These are phyloP conservation scores for Selenicereus undatus DNA, from an alignment of 148 eudicot species.

Conservation along the genomic window DNA sequence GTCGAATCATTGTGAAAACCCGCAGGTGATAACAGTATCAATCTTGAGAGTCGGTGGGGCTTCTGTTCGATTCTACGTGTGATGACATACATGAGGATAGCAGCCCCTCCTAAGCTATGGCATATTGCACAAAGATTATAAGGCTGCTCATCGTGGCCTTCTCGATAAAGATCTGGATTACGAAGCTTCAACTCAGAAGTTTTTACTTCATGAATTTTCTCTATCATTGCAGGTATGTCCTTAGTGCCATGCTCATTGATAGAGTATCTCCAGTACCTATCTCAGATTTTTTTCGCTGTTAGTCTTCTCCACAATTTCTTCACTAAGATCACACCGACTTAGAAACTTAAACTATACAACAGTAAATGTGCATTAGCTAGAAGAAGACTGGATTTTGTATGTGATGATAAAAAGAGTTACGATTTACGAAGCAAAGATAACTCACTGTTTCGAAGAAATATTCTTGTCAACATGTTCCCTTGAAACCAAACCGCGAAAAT, in stretches of 20 bases:
- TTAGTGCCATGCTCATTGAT: conserved; percentile 91
- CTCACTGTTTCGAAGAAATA: conserved; percentile 85
- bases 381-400: background rate
- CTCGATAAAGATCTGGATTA: conserved; percentile 39
- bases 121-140: conserved; percentile 78
- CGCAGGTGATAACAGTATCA: conserved; percentile 82
- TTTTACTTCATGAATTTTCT: conserved; percentile 84
- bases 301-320: background rate
- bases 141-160: conserved; percentile 46
- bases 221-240: conserved; percentile 84
- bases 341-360: background rate
- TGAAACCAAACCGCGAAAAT: conserved; percentile 89
- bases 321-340: background rate
- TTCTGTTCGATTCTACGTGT: conserved; percentile 56
- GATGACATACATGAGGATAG: conserved; percentile 71
- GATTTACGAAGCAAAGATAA: conserved; percentile 15
- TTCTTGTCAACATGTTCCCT: conserved; percentile 80
- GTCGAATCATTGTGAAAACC: conserved; percentile 85
- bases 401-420: background rate
- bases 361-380: background rate
- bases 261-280: conserved; percentile 93
- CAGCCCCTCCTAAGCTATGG: conserved; percentile 97
- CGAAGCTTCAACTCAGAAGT: conserved; percentile 54
- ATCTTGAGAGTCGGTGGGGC: conserved; percentile 78
- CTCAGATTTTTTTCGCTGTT: background rate